Percentiles rank a stretch among this genome's conserved stretches.
Conservation (phyloP, 805 yeast genomes). For the Starmera caribaea region DNA sequence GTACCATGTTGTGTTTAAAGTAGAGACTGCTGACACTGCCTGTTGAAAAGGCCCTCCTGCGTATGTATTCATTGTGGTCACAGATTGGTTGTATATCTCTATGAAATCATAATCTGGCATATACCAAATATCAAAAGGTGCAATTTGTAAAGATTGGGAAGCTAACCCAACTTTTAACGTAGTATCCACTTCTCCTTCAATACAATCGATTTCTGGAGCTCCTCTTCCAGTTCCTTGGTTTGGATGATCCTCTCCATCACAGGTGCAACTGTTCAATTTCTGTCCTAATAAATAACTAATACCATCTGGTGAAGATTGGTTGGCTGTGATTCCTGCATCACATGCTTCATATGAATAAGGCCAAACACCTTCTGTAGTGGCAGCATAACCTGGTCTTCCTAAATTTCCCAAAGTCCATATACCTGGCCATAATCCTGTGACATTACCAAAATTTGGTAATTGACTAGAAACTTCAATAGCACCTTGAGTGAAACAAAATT, state of each 20-base stretch:
- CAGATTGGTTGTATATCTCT: slow-evolving; percentile 56
- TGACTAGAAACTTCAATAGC: slow-evolving; percentile 62
- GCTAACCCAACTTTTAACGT: slow-evolving; percentile 43
- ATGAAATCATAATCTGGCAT: slow-evolving; percentile 78
- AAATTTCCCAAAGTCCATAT: slow-evolving; percentile 90
- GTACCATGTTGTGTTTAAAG: slow-evolving; percentile 77
- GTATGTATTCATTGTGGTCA: slow-evolving; percentile 78
- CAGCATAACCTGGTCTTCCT: slow-evolving; percentile 83
- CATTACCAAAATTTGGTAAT: slow-evolving; percentile 70
- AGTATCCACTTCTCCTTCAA: slow-evolving; percentile 74
- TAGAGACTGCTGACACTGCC: slow-evolving; percentile 81
- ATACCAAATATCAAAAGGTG: slow-evolving; percentile 94
- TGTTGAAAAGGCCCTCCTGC: slow-evolving; percentile 93
- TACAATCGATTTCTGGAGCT: slow-evolving; percentile 88
- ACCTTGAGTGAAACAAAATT: slow-evolving; percentile 83
- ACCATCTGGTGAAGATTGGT: slow-evolving; percentile 87
- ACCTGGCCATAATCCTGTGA: slow-evolving; percentile 93
- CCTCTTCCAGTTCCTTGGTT: slow-evolving; percentile 84
- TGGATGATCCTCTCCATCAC: slow-evolving; percentile 80
- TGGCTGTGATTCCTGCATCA: slow-evolving; percentile 91
- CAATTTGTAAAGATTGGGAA: slow-evolving; percentile 86
- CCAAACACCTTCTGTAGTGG: slow-evolving; percentile 90
- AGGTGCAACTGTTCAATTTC: slow-evolving; percentile 64
- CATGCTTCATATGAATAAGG: slow-evolving; percentile 82
- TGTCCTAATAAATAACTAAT: slow-evolving; percentile 83